Conservation (phyloP, 1,284 basidiomycete genomes). For the Cryptococcus sp. region DNA sequence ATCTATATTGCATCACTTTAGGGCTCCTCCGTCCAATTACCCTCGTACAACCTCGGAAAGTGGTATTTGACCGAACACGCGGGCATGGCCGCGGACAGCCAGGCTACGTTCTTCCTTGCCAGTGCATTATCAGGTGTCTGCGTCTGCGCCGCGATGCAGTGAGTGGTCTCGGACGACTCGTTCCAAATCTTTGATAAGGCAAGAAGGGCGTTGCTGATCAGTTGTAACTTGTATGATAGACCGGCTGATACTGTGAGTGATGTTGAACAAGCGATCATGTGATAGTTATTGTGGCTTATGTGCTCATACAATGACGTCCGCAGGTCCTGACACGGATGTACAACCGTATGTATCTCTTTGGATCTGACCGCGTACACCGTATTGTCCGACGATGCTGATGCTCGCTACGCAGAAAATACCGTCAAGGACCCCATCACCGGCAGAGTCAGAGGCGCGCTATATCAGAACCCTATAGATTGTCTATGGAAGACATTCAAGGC, state of each 20-base stretch:
- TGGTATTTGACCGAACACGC: slow-evolving; percentile 65
- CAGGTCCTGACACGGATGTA: slow-evolving; percentile 93
- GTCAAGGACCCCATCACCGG: slow-evolving; percentile 67
- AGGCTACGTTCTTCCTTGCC: slow-evolving; percentile 84
- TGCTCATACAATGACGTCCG: not conserved
- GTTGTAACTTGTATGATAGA: slow-evolving; percentile 9
- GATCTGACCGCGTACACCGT: not conserved
- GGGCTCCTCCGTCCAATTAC: slow-evolving; percentile 76
- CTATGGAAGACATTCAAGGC: slow-evolving; percentile 91
- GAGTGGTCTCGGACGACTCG: slow-evolving; percentile 37
- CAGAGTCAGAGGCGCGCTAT: slow-evolving; percentile 71
- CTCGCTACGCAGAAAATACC: slow-evolving; percentile 63
- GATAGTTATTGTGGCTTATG: slow-evolving; percentile 3
- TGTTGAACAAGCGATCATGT: not conserved
- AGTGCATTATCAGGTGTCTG: slow-evolving; percentile 87
- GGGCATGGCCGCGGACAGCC: slow-evolving; percentile 69
- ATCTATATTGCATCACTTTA: slow-evolving; percentile 40
- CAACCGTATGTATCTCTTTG: slow-evolving; percentile 61
- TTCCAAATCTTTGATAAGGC: no score
- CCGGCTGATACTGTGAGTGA: slow-evolving; percentile 39
- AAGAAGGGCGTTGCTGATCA: not conserved
- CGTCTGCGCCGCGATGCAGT: slow-evolving; percentile 92
- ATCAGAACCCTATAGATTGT: slow-evolving; percentile 91
- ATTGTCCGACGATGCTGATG: not conserved
- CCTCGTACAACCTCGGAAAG: slow-evolving; percentile 93